Conservation (phyloP, 345 rosid genomes). For the Turnera subulata region DNA sequence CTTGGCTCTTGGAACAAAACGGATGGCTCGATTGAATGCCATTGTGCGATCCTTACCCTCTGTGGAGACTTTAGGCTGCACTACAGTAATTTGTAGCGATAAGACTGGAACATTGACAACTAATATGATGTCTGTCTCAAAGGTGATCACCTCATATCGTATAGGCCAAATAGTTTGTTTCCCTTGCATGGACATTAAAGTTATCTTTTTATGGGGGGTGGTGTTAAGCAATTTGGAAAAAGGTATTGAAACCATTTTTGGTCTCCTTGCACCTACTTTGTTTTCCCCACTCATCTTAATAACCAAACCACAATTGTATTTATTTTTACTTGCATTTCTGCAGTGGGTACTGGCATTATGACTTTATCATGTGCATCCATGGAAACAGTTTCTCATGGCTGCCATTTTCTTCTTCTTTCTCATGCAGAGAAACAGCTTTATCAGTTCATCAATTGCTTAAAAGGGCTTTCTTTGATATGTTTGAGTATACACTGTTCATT, state of each 20-base stretch:
- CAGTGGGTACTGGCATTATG: too few species aligned
- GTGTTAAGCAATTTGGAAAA: too few species aligned
- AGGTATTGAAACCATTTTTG: too few species aligned
- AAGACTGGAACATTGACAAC: constrained; percentile 99
- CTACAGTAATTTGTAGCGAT: constrained; percentile 98
- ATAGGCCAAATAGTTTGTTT: constrained; percentile 3
- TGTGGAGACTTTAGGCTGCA: constrained; percentile 96
- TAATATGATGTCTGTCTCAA: constrained; percentile 97
- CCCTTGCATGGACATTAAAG: not conserved
- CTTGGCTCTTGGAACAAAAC: constrained; percentile 98
- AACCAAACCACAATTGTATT: too few species aligned
- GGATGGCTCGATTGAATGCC: constrained; percentile 98
- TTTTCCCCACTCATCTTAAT: too few species aligned
- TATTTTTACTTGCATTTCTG: too few species aligned
- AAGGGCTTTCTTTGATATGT: too few species aligned
- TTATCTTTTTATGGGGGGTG: not conserved
- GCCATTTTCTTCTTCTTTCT: not conserved
- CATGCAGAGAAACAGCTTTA: not conserved
- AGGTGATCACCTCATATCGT: constrained; percentile 45
- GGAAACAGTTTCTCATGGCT: too few species aligned
- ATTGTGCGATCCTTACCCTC: constrained; percentile 98
- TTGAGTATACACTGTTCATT: too few species aligned
- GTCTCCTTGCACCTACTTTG: too few species aligned
- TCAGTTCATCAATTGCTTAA: too few species aligned
- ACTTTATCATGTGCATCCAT: too few species aligned